phyloP scores from a whole-genome alignment of 768 basidiomycete species.

The Termitomyces sp. region DNA sequence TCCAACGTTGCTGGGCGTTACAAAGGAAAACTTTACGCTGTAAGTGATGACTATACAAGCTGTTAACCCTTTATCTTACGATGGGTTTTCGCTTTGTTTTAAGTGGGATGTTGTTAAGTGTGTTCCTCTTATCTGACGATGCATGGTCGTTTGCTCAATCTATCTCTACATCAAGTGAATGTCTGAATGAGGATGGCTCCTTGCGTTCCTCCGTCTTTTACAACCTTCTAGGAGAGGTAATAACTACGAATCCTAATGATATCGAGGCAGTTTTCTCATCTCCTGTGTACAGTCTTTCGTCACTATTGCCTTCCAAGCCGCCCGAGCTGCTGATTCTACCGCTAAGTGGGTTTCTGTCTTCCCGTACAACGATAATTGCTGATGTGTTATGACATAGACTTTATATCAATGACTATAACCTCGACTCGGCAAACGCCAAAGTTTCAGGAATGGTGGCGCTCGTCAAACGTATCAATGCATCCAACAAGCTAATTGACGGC shows the following conservation, averaged over 20 bases:
- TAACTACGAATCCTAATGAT: not conserved
- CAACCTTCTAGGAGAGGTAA: not conserved
- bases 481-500: constrained; percentile 39
- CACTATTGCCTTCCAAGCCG: constrained; percentile 46
- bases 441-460: constrained; percentile 33
- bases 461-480: constrained; percentile 33
- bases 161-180: constrained; percentile 27
- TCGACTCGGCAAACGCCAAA: constrained; percentile 47
- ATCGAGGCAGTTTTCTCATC: not conserved
- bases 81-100: not conserved
- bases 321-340: constrained; percentile 40
- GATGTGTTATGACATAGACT: constrained; percentile 13
- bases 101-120: constrained; percentile 43
- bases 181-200: constrained; percentile 29
- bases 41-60: not conserved
- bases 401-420: constrained; percentile 41
- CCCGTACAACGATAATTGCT: not conserved
- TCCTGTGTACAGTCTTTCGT: constrained; percentile 33
- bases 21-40: constrained; percentile 39
- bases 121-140: constrained; percentile 5
- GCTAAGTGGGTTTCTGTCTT: constrained; percentile 30
- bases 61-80: not conserved
- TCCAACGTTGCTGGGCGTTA: constrained; percentile 38
- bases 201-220: not conserved
- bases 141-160: not conserved